A percentile compares a stretch with the other conserved stretches of the same genome.
Evolutionary conservation across 2,329 filamentous ascomycete genomes (phyloP).

Genomic region (Xylariales sp.): DNA sequence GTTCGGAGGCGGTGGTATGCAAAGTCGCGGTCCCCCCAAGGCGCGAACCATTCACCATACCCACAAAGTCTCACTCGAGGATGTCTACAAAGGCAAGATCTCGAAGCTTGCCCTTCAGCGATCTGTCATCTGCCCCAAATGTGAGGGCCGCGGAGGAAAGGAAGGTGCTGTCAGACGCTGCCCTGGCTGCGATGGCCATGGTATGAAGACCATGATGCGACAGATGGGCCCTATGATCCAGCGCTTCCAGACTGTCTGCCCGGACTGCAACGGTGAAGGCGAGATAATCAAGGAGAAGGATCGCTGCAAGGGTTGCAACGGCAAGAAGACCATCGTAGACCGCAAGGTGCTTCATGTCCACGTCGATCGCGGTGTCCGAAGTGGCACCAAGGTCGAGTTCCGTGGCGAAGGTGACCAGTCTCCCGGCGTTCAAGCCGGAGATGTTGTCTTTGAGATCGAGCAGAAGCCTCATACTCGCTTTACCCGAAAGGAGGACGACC

Average conservation of each 20-base stretch:
- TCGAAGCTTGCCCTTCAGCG: constrained; percentile 97
- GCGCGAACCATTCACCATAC: constrained; percentile 96
- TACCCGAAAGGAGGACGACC: constrained; percentile 91
- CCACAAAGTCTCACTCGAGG: constrained; percentile 96
- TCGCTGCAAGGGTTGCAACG: constrained; percentile 91
- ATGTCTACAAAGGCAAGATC: constrained; percentile 96
- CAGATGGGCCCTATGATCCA: constrained; percentile 99
- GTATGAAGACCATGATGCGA: constrained; percentile 99
- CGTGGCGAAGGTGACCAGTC: constrained; percentile 94
- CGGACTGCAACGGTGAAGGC: constrained; percentile 95
- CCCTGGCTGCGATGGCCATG: constrained; percentile 81
- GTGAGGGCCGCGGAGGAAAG: constrained; percentile 91
- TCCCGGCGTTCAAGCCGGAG: constrained; percentile 86
- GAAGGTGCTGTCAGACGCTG: constrained; percentile 96
- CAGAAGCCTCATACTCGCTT: constrained; percentile 97
- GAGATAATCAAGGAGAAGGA: constrained; percentile 97
- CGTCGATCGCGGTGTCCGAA: constrained; percentile 90
- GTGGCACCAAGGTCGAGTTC: constrained; percentile 95
- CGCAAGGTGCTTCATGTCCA: constrained; percentile 98
- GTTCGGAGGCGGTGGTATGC: constrained; percentile 66
- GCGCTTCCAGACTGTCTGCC: constrained; percentile 98
- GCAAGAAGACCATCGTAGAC: constrained; percentile 98
- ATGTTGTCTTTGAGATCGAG: constrained; percentile 98
- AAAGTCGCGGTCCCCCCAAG: constrained; percentile 75
- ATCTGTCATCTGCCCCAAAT: constrained; percentile 93